These are phyloP conservation scores for Volvariella surrecta DNA, from an alignment of 1,284 basidiomycete genomes.

Conservation along the genomic window DNA sequence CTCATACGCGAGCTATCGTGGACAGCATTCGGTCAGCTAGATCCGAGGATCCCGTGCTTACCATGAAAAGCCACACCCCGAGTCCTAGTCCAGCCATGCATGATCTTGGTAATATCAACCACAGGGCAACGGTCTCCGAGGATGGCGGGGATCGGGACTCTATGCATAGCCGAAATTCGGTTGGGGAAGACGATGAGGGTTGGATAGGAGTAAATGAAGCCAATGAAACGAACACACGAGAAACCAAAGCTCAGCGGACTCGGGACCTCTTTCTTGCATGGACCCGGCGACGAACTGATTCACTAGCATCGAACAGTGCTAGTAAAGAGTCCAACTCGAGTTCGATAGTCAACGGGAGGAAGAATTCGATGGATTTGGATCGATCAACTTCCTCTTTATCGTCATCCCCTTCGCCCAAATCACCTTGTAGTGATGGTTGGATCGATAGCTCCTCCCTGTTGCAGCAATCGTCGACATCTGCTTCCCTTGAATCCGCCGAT, in stretches of 20 bases:
- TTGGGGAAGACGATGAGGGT: conserved; percentile 28
- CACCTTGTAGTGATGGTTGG: conserved; percentile 16
- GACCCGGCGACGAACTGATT: conserved; percentile 28
- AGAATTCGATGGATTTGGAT: conserved; percentile 2
- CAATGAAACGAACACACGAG: conserved; percentile 10
- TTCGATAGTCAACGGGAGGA: background rate
- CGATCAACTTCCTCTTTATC: conserved; percentile 10
- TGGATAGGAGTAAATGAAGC: conserved; percentile 26
- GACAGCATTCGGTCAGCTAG: conserved; percentile 28
- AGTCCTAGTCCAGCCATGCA: conserved; percentile 18
- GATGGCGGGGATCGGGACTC: conserved; percentile 20
- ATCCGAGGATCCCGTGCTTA: background rate
- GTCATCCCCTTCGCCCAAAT: conserved; percentile 14
- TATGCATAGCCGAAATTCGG: conserved; percentile 17
- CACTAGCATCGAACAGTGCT: conserved; percentile 19
- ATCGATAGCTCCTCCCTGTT: conserved; percentile 10
- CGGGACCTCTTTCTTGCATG: conserved; percentile 31
- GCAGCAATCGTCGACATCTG: too few species aligned
- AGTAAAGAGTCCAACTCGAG: conserved; percentile 11
- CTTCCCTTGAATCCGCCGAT: too few species aligned
- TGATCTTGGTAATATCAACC: conserved; percentile 19
- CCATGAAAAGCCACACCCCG: conserved; percentile 22
- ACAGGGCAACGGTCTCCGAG: conserved; percentile 24
- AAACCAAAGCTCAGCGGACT: conserved; percentile 24
- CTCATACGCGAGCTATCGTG: conserved; percentile 38